phyloP scores from a whole-genome alignment of 2,329 filamentous ascomycete species.

The Aspergillus niger region DNA sequence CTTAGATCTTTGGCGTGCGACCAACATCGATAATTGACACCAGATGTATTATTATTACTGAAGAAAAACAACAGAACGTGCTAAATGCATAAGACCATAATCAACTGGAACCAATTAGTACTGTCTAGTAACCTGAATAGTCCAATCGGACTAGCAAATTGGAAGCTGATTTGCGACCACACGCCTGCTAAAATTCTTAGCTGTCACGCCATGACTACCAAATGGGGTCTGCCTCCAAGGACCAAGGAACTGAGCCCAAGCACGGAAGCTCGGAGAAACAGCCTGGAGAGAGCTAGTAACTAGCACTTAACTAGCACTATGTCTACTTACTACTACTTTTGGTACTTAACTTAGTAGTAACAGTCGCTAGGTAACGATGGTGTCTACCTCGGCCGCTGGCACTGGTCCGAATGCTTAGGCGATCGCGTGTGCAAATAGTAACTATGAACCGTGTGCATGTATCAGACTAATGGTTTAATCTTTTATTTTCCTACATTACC shows the following conservation, averaged over 20 bases:
- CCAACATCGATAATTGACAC: slow-evolving; percentile 6
- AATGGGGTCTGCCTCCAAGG: slow-evolving; percentile 7
- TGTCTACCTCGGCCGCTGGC: background rate
- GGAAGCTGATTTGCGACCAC: slow-evolving; percentile 21
- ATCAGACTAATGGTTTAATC: background rate
- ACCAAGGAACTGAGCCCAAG: slow-evolving; percentile 10
- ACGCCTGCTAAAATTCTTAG: slow-evolving; percentile 21
- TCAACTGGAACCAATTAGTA: slow-evolving; percentile 7
- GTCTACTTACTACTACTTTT: no score
- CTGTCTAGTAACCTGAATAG: slow-evolving; percentile 15
- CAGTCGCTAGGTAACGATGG: background rate
- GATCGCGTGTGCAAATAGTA: background rate
- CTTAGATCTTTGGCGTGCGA: slow-evolving; percentile 12
- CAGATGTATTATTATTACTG: background rate
- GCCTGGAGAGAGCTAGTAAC: slow-evolving; percentile 14
- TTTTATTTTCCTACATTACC: background rate
- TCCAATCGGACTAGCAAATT: slow-evolving; percentile 16
- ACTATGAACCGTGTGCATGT: background rate
- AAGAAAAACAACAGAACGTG: slow-evolving; percentile 19
- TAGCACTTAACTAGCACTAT: background rate
- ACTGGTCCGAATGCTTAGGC: background rate
- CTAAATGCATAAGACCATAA: slow-evolving; percentile 17
- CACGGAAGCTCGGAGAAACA: slow-evolving; percentile 20
- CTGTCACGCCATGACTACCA: slow-evolving; percentile 20
- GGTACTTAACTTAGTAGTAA: background rate